Evolutionary conservation across 78 protist species (phyloP), one percentile per base, ranked within the genome.

Genomic region (Dictyostelium capitatum): DNA sequence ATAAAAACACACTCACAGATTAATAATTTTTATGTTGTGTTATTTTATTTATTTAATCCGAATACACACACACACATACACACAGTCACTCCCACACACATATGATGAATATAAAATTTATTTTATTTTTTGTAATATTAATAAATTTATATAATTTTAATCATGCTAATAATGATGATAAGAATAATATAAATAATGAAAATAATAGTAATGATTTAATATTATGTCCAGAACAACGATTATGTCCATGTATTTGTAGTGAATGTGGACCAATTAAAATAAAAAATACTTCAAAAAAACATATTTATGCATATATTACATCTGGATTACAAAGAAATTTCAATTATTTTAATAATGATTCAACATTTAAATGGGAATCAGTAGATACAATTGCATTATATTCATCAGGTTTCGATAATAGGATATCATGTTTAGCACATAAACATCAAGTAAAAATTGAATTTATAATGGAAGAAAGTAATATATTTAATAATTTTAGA

Each of bases 341-440:
- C 37, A 67, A 23, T 12, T 67, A 15, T 19, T 67, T 67, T 67
- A 37, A 30, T 30, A 32, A 32, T 3, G 75, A 67, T 67, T 41
- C 43, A 32, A 14, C 75, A 17, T 15, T 67, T 12, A 67, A 67
- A 32, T 67, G 75, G 75, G 75, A 67, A 15, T 41, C 30, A 32
- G 32, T 67, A 0, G 75, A 67, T 67, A 67, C 47, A 1, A 25
- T 67, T 3, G 75, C 75, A 17, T 14, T 67, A 8, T 67, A 67
- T 32, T 3, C 50, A 0, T 30, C 3, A 12, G 32, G 32, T 15
- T 67, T 32, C 47, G 75, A 67, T 17, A 67, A 30, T 7, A 67
- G 48, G 6, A 67, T 67, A 15, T 28, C 75, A 67, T 67, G 75
- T 32, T 15, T 67, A 32, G 75, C 75, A 14, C 75, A 67, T 17